Evolutionary conservation across 2,329 filamentous ascomycete genomes (phyloP).

Genomic region (Tolypocladium tundrense): DNA sequence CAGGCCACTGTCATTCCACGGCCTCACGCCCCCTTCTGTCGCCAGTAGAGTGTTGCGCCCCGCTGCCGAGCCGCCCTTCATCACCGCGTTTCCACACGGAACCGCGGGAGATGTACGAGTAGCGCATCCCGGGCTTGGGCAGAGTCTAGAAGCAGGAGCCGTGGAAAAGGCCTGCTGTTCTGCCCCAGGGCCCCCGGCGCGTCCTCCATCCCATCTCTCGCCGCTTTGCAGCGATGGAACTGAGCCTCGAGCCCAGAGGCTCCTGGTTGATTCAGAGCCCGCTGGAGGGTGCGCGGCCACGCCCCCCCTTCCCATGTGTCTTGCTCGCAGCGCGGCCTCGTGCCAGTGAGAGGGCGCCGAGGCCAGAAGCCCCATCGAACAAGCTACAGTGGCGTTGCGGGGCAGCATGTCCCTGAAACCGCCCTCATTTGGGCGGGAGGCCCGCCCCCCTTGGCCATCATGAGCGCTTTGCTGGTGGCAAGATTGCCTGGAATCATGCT

Average conservation of each 20-base stretch:
- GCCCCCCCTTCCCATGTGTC: neutral
- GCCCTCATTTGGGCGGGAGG: slow-evolving; percentile 1
- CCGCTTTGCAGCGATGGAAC: neutral
- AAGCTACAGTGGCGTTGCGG: slow-evolving; percentile 3
- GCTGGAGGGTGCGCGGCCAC: neutral
- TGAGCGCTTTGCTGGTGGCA: neutral
- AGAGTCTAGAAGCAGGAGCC: neutral
- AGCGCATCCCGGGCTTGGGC: neutral
- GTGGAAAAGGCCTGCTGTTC: neutral
- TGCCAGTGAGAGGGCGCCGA: neutral
- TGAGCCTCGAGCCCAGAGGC: neutral
- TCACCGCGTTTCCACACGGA: neutral
- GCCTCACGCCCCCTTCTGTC: neutral
- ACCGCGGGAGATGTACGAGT: neutral
- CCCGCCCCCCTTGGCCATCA: neutral
- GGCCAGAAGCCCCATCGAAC: neutral
- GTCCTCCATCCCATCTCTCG: neutral
- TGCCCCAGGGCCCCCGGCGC: neutral
- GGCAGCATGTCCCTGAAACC: slow-evolving; percentile 5
- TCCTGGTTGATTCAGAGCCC: neutral
- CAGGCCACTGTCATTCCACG: neutral
- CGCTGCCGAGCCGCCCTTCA: neutral
- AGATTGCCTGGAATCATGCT: neutral
- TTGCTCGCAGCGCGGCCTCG: neutral
- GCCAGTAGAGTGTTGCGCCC: neutral